Base-by-base conservation (phyloP, 805 yeast genomes). In the Candida rishiriensis region DNA sequence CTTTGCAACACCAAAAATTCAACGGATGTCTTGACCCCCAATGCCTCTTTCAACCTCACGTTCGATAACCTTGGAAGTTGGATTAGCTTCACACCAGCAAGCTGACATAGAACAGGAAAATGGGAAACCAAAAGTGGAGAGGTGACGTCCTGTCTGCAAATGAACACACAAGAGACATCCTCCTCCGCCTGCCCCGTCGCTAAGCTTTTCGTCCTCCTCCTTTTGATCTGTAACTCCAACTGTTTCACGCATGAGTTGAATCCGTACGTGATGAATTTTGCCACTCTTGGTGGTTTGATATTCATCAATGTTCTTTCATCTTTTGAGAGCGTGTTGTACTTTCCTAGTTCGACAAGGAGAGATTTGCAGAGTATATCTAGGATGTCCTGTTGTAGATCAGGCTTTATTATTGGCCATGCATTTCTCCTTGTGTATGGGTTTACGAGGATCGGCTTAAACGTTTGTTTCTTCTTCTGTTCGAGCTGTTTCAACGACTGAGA, bases 371-470 rank as follows among this genome's bases (percentile, higher is more conserved):
- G 43, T 0, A 49, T 32, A 14, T 68, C 70, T 1, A 66, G 36
- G 10, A 72, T 51, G 40, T 59, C 62, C 10, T 45, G 43, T 2
- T 65, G 65, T 2, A 60, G 36, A 7, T 64, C 64, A 4, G 68
- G 68, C 5, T 57, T 63, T 10, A 72, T 55, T 33, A 59, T 56
- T 3, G 77, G 76, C 77, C 77, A 72, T 33, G 49, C 33, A 31
- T 48, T 49, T 10, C 48, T 68, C 41, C 71, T 72, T 1, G 83
- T 73, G 55, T 68, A 81, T 3, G 89, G 88, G 48, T 78, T 79
- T 29, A 80, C 82, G 21, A 83, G 65, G 3, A 83, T 66, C 0
- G 89, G 85, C 57, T 78, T 81, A 63, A 78, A 78, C 2, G 81
- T 79, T 51, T 79, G 82, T 47, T 73, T 69, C 39, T 76, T 66